A percentile compares a stretch with the other conserved stretches of the same genome.
phyloP scores from a whole-genome alignment of 2,329 filamentous ascomycete species.

The Xylariales sp. region DNA sequence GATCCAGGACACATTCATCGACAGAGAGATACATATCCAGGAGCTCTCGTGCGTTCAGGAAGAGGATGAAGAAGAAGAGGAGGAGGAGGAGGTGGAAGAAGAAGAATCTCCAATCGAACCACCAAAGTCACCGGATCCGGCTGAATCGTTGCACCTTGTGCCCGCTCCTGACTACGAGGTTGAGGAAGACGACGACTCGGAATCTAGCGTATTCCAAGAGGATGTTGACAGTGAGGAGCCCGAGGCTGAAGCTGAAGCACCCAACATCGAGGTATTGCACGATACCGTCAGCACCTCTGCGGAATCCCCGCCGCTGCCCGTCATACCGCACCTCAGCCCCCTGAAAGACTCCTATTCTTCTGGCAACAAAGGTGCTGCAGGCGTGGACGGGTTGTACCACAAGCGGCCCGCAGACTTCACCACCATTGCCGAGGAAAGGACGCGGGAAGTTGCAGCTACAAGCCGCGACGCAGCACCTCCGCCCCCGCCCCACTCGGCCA shows the following conservation, averaged over 20 bases:
- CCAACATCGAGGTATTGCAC: conserved; percentile 26
- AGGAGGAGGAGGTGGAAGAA: conserved; percentile 37
- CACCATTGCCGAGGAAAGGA: conserved; percentile 44
- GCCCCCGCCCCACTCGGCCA: conserved; percentile 26
- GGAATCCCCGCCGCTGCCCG: conserved; percentile 41
- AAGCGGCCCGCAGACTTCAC: conserved; percentile 37
- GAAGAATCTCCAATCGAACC: conserved; percentile 11
- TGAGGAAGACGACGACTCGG: conserved; percentile 20
- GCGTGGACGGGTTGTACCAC: conserved; percentile 22
- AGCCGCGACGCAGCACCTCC: conserved; percentile 16
- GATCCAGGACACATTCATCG: conserved; percentile 40
- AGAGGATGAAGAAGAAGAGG: conserved; percentile 44
- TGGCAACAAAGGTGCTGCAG: conserved; percentile 37
- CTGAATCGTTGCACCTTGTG: conserved; percentile 35
- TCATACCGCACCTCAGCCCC: conserved; percentile 44
- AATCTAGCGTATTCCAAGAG: conserved; percentile 33
- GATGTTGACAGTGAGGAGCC: conserved; percentile 31
- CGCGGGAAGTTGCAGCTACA: conserved; percentile 34
- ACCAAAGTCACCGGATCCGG: conserved; percentile 24
- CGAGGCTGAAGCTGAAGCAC: conserved; percentile 24
- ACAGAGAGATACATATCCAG: conserved; percentile 23
- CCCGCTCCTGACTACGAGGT: conserved; percentile 28
- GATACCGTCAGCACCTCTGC: conserved; percentile 23
- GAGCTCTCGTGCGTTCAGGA: conserved; percentile 32
- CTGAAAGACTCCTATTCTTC: conserved; percentile 47